Conservation (phyloP, 371 early-diverging fungal species). For the Zopfochytrium polystomum region DNA sequence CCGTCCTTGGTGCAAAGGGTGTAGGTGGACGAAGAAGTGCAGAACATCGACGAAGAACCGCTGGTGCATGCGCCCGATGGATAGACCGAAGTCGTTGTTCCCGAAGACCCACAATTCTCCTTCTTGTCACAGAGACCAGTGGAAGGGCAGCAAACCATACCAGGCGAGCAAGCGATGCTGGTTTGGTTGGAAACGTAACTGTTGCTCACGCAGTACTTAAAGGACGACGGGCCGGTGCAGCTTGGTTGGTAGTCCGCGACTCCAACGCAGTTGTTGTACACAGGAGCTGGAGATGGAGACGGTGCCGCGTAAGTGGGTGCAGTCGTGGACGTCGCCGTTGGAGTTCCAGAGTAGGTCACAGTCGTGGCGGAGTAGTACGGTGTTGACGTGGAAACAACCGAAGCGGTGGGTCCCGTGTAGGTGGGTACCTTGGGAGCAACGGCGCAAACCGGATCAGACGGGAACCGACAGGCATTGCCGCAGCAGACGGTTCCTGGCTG, state of each 20-base stretch:
- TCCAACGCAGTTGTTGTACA: background rate
- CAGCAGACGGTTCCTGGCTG: constrained; percentile 13
- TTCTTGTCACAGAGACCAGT: background rate
- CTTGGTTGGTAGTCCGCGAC: background rate
- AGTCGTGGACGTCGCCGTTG: background rate
- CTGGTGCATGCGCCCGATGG: background rate
- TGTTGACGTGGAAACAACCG: no score
- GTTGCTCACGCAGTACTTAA: background rate
- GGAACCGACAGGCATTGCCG: constrained; percentile 3
- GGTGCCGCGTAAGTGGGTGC: background rate
- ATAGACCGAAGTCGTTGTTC: background rate
- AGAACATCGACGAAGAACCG: background rate
- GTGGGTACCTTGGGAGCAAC: no score
- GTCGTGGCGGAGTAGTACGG: no score
- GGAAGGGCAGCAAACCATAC: constrained; percentile 4
- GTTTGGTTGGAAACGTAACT: background rate
- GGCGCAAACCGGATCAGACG: constrained; percentile 1
- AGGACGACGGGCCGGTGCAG: background rate
- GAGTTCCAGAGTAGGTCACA: no score
- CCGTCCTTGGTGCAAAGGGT: background rate
- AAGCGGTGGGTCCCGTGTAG: no score
- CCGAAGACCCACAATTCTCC: background rate
- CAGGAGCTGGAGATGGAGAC: background rate
- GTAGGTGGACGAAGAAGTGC: background rate
- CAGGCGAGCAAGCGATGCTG: constrained; percentile 1